phyloP scores from a whole-genome alignment of 2,329 filamentous ascomycete species.

The Pyrenophora graminea region DNA sequence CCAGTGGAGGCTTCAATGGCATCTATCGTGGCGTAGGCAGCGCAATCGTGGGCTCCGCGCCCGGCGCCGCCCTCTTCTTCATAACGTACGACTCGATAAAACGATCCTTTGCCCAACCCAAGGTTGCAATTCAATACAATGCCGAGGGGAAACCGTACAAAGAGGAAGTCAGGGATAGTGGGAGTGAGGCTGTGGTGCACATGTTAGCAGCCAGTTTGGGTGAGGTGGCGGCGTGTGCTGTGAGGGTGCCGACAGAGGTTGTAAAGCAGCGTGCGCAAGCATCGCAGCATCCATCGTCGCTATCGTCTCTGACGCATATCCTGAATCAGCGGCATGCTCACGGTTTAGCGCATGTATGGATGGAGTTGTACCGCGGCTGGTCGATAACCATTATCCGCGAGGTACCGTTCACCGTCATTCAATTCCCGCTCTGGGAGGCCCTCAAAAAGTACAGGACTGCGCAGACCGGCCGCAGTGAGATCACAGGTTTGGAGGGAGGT shows the following conservation, averaged over 20 bases:
- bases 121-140: constrained; percentile 21
- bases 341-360: constrained; percentile 65
- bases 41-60: constrained; percentile 87
- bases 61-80: constrained; percentile 96
- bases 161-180: constrained; percentile 12
- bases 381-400: constrained; percentile 91
- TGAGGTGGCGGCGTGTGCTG: constrained; percentile 88
- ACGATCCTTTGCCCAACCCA: constrained; percentile 27
- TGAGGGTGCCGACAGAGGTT: constrained; percentile 93
- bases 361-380: constrained; percentile 90
- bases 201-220: constrained; percentile 86
- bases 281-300: constrained; percentile 72
- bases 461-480: constrained; percentile 50
- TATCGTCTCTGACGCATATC: constrained; percentile 72
- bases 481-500: constrained; percentile 78
- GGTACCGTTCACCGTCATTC: constrained; percentile 95
- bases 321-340: constrained; percentile 48
- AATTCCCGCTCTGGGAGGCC: constrained; percentile 95
- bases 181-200: constrained; percentile 57
- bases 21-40: constrained; percentile 93
- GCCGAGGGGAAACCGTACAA: constrained; percentile 37
- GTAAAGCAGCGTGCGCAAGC: constrained; percentile 97
- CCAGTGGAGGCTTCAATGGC: constrained; percentile 83
- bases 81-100: constrained; percentile 83
- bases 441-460: constrained; percentile 74